Conservation (phyloP, 352 stramenopile species). For the Pseudoperonospora humuli region DNA sequence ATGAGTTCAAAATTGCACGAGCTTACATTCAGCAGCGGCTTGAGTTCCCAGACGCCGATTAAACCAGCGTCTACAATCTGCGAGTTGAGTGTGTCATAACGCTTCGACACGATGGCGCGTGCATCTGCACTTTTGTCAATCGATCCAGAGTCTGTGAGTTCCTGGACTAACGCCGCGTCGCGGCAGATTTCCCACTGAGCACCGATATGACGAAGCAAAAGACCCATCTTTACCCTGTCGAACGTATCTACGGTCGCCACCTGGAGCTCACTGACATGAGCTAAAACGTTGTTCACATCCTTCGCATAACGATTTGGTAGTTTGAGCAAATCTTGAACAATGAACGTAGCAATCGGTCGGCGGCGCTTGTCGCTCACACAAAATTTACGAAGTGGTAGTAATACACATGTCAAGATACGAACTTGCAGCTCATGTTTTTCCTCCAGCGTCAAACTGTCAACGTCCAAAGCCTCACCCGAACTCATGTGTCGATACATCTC, state of each 20-base stretch:
- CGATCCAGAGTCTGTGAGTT: conserved; percentile 26
- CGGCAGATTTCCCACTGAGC: conserved; percentile 48
- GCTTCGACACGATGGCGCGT: conserved; percentile 11
- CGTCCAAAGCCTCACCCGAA: conserved; percentile 15
- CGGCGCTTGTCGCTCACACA: conserved; percentile 50
- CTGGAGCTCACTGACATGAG: conserved; percentile 30
- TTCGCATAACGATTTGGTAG: conserved; percentile 52
- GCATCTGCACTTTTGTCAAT: conserved; percentile 5
- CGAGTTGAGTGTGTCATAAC: conserved; percentile 34
- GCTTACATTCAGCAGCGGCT: conserved; percentile 63
- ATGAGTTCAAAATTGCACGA: background rate
- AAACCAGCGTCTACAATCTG: conserved; percentile 27
- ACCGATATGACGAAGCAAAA: conserved; percentile 54
- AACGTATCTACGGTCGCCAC: conserved; percentile 17
- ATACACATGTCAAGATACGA: conserved; percentile 41
- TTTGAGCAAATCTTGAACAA: conserved; percentile 65
- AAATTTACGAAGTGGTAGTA: conserved; percentile 46
- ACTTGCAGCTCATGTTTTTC: conserved; percentile 43
- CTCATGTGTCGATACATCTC: conserved; percentile 35
- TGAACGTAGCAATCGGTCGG: conserved; percentile 32
- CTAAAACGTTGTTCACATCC: conserved; percentile 52
- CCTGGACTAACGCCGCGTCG: conserved; percentile 45
- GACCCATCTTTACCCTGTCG: conserved; percentile 40
- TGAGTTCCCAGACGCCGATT: conserved; percentile 47
- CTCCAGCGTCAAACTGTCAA: conserved; percentile 28